Evolutionary conservation across 2,329 filamentous ascomycete genomes (phyloP), one percentile per base, ranked within the genome.

Genomic region (Aspergillus aculeatinus): DNA sequence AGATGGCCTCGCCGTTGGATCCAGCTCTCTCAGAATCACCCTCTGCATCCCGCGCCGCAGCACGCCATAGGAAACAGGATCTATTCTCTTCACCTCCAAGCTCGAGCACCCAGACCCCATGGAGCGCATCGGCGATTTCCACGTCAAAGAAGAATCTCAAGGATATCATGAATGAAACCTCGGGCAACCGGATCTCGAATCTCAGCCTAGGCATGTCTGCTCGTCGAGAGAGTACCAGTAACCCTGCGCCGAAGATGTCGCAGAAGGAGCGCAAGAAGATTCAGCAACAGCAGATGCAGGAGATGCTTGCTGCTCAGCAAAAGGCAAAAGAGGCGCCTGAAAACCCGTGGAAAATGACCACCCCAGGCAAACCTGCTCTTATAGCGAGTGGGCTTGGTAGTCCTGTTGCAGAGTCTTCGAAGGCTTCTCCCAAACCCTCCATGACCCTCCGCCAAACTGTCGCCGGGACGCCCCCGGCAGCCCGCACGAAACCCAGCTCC

Each of bases 261-360:
- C 95, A 98, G 68, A 96, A 95, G 71, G 93, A 97, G 74, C 87
- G 92, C 23, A 98, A 96, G 78, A 90, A 86, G 71, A 86, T 92
- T 65, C 86, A 92, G 68, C 89, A 92, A 68, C 83, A 86, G 62
- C 86, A 90, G 68, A 68, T 77, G 58, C 76, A 78, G 78, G 82
- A 77, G 44, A 70, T 70, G 60, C 63, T 72, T 60, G 70, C 65
- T 53, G 72, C 73, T 55, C 66, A 72, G 54, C 65, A 73, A 58
- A 71, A 72, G 57, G 60, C 68, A 65, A 79, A 74, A 57, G 74
- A 77, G 58, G 64, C 65, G 52, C 63, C 71, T 5, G 64, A 70
- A 55, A 77, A 77, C 4, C 88, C 90, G 0, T 95, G 91, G 91
- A 89, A 92, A 72, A 77, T 83, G 12, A 63, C 69, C 47, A 56